Conservation (phyloP, 2,329 filamentous ascomycete genomes). For the Sordariomycetes sp. region DNA sequence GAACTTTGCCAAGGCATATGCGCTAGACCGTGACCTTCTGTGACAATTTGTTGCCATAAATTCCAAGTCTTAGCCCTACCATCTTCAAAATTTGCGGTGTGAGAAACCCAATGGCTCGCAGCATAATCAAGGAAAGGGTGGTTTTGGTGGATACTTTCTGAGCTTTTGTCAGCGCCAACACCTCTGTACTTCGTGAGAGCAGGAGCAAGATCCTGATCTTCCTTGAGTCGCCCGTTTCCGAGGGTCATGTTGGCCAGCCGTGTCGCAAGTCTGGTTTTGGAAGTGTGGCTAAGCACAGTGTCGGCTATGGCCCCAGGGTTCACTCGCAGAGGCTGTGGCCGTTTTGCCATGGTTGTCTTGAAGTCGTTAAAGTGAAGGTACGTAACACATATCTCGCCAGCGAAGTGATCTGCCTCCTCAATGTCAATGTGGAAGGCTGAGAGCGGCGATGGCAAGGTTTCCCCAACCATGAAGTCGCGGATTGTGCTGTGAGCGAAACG, state of each 20-base stretch:
- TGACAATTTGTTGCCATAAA: not conserved
- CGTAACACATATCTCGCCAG: constrained; percentile 26
- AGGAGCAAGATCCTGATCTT: not conserved
- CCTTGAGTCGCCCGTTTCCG: not conserved
- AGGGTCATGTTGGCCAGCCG: not conserved
- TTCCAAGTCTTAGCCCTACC: constrained; percentile 4
- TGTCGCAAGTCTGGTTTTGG: not conserved
- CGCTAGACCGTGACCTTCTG: not conserved
- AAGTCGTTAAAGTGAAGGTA: constrained; percentile 31
- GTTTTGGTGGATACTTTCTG: not conserved
- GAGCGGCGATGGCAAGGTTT: constrained; percentile 1
- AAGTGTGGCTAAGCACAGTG: not conserved
- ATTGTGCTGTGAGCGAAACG: constrained; percentile 24
- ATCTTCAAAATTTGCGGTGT: constrained; percentile 2
- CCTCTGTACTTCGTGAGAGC: not conserved
- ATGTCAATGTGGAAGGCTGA: constrained; percentile 9
- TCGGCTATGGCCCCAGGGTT: not conserved
- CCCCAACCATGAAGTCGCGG: constrained; percentile 14
- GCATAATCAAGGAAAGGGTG: constrained; percentile 8
- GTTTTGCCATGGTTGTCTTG: constrained; percentile 15
- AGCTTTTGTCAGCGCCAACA: not conserved
- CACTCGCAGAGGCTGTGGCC: not conserved
- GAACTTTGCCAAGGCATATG: constrained; percentile 1
- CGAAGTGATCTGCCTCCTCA: constrained; percentile 14
- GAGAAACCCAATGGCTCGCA: constrained; percentile 4